Evolutionary conservation across 495 filamentous ascomycete species (phyloP).

Genomic region (Acidiella bohemica): DNA sequence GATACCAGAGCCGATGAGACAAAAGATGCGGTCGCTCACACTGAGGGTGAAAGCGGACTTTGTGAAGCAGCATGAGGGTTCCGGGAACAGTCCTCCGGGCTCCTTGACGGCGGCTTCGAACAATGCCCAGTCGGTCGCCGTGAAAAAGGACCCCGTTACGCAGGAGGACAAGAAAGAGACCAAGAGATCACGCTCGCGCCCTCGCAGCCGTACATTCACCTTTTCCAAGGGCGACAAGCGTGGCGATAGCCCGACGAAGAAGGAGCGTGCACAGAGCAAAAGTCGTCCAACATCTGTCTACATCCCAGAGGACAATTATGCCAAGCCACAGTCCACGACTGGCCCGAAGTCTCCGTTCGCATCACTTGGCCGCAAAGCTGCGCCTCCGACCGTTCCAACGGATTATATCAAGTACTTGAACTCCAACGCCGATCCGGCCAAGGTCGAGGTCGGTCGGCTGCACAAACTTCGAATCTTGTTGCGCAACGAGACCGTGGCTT

Average conservation of each 20-base stretch:
- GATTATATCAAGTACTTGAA: conserved; percentile 74
- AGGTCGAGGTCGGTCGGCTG: conserved; percentile 79
- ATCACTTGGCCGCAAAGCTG: conserved; percentile 34
- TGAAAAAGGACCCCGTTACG: background rate
- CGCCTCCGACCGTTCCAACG: conserved; percentile 38
- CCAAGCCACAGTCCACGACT: background rate
- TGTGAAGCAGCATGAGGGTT: too few relatives aligned
- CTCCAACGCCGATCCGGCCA: conserved; percentile 62
- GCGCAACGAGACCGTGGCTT: conserved; percentile 85
- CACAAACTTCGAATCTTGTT: conserved; percentile 86
- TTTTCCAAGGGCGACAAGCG: conserved; percentile 42
- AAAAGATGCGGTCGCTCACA: conserved; percentile 83
- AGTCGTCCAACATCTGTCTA: conserved; percentile 31
- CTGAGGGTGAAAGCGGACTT: conserved; percentile 89
- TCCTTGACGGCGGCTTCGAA: background rate
- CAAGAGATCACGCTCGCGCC: conserved; percentile 32
- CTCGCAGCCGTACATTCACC: conserved; percentile 65
- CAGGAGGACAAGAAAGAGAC: conserved; percentile 5
- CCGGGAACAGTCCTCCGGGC: conserved; percentile 31
- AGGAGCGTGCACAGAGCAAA: conserved; percentile 37
- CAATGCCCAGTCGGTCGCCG: background rate
- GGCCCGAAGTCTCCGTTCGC: conserved; percentile 31
- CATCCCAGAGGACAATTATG: conserved; percentile 26
- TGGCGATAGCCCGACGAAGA: conserved; percentile 37
- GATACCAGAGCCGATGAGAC: conserved; percentile 81